Evolutionary conservation across 176 grass and related monocot genomes (phyloP), one percentile per base, ranked within the genome.

Genomic region (Chloris gayana): DNA sequence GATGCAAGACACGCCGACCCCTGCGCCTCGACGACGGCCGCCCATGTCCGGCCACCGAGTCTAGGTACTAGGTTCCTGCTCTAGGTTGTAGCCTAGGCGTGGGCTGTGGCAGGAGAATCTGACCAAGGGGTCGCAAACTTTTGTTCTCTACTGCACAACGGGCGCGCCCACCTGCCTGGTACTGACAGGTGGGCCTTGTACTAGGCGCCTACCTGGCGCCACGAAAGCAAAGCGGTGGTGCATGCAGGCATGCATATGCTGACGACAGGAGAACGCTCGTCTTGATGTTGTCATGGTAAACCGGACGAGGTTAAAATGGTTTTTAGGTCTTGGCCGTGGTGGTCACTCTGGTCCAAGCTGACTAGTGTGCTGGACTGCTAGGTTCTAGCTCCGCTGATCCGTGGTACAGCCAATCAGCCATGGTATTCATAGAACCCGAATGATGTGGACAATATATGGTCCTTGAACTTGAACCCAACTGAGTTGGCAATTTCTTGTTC

Each of bases 1-100:
- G 21, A 61, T 46, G 22, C 49, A 64, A 35, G 50, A 38, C 64
- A 57, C 64, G 27, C 47, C 25, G 72, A n/a, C 67, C 26, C 61
- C 42, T 64, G 41, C 5, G 7, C 18, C 11, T 25, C 41, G 61
- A 50, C 82, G 73, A 41, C 65, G 31, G 80, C 18, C 18, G 64
- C 24, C 81, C 80, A n/a, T n/a, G 54, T 24, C 22, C 7, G 8
- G 49, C 63, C 6, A 18, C 26, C 46, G 21, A 72, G 59, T 5
- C 13, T 19, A 42, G 66, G 21, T 26, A 34, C 31, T 37, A 68
- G 77, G 60, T 22, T 64, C 27, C 30, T 19, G 30, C 24, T 54
- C 21, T 59, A 76, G 47, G 38, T 19, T 44, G 33, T 78, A 78
- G 83, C 44, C 57, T 79, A 64, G 58, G 83, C 83, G 68, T 79